Conservation (phyloP, 805 yeast genomes). For the Komagataella mondaviorum region DNA sequence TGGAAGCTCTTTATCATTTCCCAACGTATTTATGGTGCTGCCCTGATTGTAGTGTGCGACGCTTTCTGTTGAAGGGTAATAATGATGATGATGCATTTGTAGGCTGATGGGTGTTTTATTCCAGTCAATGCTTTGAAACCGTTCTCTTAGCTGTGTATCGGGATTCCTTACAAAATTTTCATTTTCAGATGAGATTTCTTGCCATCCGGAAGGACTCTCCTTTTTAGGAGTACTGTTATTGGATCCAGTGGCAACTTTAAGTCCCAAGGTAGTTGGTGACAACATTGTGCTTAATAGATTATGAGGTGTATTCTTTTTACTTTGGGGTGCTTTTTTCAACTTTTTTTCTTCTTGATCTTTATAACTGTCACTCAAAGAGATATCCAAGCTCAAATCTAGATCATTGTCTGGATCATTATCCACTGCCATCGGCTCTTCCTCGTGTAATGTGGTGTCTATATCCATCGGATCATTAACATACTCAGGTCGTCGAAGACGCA, state of each 20-base stretch:
- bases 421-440: neutral
- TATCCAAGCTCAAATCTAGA: neutral
- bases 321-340: neutral
- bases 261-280: conserved; percentile 11
- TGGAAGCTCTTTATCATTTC: conserved; percentile 22
- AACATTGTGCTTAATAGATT: conserved; percentile 1
- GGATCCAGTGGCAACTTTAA: conserved; percentile 8
- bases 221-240: neutral
- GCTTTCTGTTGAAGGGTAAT: conserved; percentile 14
- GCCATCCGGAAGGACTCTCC: neutral
- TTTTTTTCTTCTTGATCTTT: neutral
- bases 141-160: neutral
- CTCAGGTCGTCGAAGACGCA: neutral
- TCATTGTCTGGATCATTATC: neutral
- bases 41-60: neutral
- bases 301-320: neutral
- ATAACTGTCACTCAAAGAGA: neutral
- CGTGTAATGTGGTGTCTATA: neutral
- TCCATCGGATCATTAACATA: conserved; percentile 3
- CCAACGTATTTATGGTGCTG: neutral
- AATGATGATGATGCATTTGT: conserved; percentile 33
- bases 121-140: neutral
- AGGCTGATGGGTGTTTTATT: conserved; percentile 10
- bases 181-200: neutral
- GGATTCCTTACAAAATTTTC: conserved; percentile 1